Evolutionary conservation across 345 rosid genomes (phyloP).

Genomic region (Corymbia maculata): DNA sequence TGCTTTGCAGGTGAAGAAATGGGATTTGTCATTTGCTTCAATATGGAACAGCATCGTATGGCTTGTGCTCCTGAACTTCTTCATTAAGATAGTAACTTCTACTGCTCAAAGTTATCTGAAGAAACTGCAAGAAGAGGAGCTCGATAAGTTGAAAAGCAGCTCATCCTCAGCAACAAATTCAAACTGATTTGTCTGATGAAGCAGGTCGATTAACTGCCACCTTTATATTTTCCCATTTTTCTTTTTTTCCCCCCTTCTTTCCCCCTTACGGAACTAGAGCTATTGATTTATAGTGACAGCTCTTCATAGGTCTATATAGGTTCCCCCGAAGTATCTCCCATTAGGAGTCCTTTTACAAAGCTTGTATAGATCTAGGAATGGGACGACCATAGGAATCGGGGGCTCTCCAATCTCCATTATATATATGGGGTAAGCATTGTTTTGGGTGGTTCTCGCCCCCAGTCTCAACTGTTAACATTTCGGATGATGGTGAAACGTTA

Average conservation of each 20-base stretch:
- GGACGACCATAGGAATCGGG: background rate
- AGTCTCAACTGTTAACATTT: background rate
- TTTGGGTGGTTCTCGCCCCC: background rate
- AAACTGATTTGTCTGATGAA: background rate
- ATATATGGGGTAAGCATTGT: background rate
- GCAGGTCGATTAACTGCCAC: background rate
- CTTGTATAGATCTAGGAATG: constrained; percentile 2
- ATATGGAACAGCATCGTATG: constrained; percentile 91
- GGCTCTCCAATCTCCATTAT: background rate
- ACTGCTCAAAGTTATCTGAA: constrained; percentile 72
- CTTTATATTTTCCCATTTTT: background rate
- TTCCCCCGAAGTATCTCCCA: background rate
- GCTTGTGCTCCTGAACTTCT: constrained; percentile 94
- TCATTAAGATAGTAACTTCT: constrained; percentile 62
- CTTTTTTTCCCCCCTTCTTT: background rate
- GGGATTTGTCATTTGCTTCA: constrained; percentile 74
- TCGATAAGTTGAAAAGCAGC: constrained; percentile 20
- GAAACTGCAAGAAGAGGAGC: constrained; percentile 64
- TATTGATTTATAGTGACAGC: background rate
- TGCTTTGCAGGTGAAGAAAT: constrained; percentile 49
- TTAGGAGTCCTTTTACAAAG: background rate
- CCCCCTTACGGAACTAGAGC: background rate
- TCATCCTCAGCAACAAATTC: background rate
- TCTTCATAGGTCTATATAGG: background rate
- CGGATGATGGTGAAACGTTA: background rate